Evolutionary conservation across 768 basidiomycete genomes (phyloP), one percentile per base, ranked within the genome.

Genomic region (Termitomyces sp.): DNA sequence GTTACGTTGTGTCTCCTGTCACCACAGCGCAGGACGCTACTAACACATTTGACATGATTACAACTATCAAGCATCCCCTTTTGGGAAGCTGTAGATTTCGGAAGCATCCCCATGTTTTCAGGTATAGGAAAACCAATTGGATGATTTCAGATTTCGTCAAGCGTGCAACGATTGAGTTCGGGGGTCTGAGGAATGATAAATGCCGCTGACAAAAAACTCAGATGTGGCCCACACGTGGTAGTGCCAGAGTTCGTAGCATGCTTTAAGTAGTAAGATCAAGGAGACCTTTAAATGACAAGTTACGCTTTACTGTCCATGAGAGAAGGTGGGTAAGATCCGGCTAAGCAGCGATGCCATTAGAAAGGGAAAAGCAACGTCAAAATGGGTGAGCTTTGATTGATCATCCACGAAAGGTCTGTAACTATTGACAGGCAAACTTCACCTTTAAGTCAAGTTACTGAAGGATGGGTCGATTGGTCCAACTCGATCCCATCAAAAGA

Each of bases 1-100:
- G 72, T 83, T 62, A 77, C 83, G 19, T 69, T 84, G 30, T 82
- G 75, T 49, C 66, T 81, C 58, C 60, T 81, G 55, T 76, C 76
- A 27, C 72, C 72, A 35, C 80, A 79, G 59, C 71, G 76, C 55
- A 72, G 80, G 54, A 76, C 78, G 28, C 71, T 82, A 35, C 47
- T 66, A 61, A 70, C 76, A 34, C 59, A 67, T 59, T 47, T 68
- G 54, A 68, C 64, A 27, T 67, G 60, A 67, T 47, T n/a, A n/a
- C n/a, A n/a, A n/a, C n/a, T n/a, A n/a, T n/a, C n/a, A n/a, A n/a
- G n/a, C n/a, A n/a, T n/a, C n/a, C n/a, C n/a, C n/a, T n/a, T n/a
- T n/a, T n/a, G n/a, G n/a, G n/a, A n/a, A n/a, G n/a, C n/a, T n/a
- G n/a, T n/a, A n/a, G n/a, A n/a, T n/a, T n/a, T n/a, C n/a, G n/a